Conservation (phyloP, 345 rosid species). For the Stellera chamaejasme region DNA sequence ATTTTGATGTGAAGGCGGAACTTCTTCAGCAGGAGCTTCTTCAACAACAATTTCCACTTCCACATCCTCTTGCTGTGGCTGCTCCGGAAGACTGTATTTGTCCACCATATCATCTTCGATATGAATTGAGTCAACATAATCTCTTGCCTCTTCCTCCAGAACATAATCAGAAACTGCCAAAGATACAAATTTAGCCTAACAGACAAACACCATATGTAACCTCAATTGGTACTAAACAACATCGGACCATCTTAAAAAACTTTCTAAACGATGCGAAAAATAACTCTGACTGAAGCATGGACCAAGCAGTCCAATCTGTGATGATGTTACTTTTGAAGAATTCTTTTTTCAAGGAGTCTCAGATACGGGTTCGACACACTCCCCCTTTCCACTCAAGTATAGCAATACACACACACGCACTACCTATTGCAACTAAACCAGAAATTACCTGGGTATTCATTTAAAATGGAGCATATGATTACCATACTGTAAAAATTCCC, state of each 20-base stretch:
- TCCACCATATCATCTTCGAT: constrained; percentile 70
- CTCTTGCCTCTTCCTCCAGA: constrained; percentile 78
- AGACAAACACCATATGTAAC: not conserved
- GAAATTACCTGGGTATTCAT: no score
- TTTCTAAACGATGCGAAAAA: not conserved
- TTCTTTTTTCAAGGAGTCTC: no score
- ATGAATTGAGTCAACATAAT: constrained; percentile 51
- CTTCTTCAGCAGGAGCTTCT: constrained; percentile 54
- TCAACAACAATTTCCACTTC: constrained; percentile 53
- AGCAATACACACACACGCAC: no score
- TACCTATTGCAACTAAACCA: no score
- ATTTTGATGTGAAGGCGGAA: constrained; percentile 25
- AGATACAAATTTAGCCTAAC: constrained; percentile 12
- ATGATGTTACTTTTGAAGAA: no score
- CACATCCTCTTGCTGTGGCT: constrained; percentile 48
- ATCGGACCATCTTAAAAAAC: not conserved
- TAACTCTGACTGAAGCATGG: not conserved
- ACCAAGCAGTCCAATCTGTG: not conserved
- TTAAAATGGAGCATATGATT: no score
- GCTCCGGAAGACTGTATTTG: constrained; percentile 56
- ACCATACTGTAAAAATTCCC: no score
- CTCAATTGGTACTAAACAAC: not conserved
- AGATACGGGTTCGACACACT: not conserved
- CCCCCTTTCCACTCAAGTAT: no score
- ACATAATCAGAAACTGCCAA: constrained; percentile 55